phyloP scores from a whole-genome alignment of 768 basidiomycete species.

The Podaxis sp. region DNA sequence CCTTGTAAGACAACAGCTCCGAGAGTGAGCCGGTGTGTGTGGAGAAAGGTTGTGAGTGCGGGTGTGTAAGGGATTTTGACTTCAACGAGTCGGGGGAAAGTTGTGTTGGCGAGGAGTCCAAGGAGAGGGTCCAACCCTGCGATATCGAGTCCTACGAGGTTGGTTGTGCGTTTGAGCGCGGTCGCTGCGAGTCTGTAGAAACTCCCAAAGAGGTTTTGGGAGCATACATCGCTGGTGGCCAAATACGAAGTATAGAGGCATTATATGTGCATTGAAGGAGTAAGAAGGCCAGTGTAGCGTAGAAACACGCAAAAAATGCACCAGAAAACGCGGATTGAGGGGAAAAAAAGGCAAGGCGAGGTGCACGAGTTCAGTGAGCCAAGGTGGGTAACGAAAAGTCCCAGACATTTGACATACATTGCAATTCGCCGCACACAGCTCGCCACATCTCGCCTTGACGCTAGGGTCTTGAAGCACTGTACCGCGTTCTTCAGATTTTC shows the following conservation, averaged over 20 bases:
- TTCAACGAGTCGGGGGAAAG: constrained; percentile 10
- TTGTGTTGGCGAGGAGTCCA: neutral
- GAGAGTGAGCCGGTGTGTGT: constrained; percentile 1
- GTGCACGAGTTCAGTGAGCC: neutral
- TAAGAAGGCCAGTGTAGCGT: neutral
- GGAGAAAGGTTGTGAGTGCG: constrained; percentile 10
- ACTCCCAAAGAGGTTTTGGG: neutral
- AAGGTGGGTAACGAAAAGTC: neutral
- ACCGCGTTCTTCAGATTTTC: neutral
- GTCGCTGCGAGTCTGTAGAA: constrained; percentile 13
- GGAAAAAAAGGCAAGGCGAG: no score
- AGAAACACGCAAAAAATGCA: neutral
- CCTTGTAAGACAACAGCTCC: constrained; percentile 10
- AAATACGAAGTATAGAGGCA: neutral
- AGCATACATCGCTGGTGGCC: constrained; percentile 3
- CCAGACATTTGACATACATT: neutral
- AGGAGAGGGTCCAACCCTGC: constrained; percentile 5
- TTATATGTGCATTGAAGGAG: neutral
- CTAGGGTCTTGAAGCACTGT: constrained; percentile 1
- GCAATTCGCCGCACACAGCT: constrained; percentile 1
- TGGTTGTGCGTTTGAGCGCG: constrained; percentile 5
- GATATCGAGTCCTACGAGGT: constrained; percentile 13
- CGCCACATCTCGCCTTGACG: neutral
- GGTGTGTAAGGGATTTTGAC: constrained; percentile 12
- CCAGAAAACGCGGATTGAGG: neutral